Base-by-base conservation (phyloP, 2,329 filamentous ascomycete species). In the Metarhizium brunneum region DNA sequence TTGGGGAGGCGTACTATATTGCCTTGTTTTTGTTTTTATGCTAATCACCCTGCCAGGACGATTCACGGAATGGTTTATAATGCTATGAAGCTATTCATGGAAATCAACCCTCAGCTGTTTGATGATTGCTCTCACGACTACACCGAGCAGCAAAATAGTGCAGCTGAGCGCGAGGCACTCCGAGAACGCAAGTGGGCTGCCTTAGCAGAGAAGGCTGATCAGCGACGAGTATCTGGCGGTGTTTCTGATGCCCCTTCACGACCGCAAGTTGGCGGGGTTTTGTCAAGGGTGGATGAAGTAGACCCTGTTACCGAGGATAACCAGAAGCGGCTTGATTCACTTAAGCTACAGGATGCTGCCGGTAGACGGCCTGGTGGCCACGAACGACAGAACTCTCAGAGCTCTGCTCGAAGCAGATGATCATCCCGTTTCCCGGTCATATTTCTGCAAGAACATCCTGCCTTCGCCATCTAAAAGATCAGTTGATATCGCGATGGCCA, bases 41-140 rank as follows among this genome's bases (percentile, higher is more conserved):
- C 50, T 52, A 20, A 51, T 42, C 5, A 52, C 14, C 11, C 10
- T 36, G 20, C 2, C 61, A 97, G 94, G 66, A 99, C 94, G 7
- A 99, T 99, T 63, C 94, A 99, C 68, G 94, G 94, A 69, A 97
- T 99, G 92, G 94, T 99, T 11, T 97, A 97, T 72, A 99, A 97
- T 66, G 94, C 94, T 56, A 97, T 99, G 94, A 99, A 99, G 71
- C 82, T 99, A 42, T 99, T 99, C 73, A 99, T 99, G 94, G 94
- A 99, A 71, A 96, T 99, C 66, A 97, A 97, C 70, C 94, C 94
- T 10, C 92, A 96, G 70, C 82, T 99, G 25, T 99, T 99, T 65
- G 94, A 99, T 64, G 94, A 99, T 68, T 99, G 94, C 74, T 96
- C 94, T 40, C 92, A 96, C 67, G 92, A 97, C 61, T 99, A 99